Conservation (phyloP, 2,329 filamentous ascomycete species). For the Falciphora oryzae region DNA sequence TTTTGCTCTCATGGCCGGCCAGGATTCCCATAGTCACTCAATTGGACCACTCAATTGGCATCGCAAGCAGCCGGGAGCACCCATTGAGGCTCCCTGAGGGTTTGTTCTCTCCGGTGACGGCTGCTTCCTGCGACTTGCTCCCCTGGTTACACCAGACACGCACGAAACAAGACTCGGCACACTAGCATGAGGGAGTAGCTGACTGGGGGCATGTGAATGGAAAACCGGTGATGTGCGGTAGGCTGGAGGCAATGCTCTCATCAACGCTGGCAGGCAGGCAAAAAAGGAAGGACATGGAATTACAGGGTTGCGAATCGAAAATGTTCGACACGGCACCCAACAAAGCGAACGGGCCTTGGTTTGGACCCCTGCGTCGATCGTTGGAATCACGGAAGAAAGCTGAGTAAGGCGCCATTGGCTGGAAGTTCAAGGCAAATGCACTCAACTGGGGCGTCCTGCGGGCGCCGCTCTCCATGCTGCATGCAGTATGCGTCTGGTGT, state of each 20-base stretch:
- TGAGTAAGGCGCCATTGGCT: not conserved
- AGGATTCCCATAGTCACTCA: not conserved
- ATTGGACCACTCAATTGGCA: not conserved
- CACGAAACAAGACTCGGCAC: not conserved
- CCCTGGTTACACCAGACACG: too few relatives aligned
- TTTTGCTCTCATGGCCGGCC: not conserved
- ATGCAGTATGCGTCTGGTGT: not conserved
- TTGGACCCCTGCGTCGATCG: not conserved
- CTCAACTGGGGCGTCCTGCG: not conserved
- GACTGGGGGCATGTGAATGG: too few relatives aligned
- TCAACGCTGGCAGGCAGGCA: not conserved
- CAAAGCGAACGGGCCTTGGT: not conserved
- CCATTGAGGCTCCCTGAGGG: too few relatives aligned
- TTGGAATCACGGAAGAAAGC: not conserved
- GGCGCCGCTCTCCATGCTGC: not conserved
- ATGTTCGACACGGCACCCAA: not conserved
- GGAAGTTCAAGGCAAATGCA: not conserved
- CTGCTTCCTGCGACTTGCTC: not conserved
- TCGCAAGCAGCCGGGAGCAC: too few relatives aligned
- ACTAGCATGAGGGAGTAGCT: not conserved
- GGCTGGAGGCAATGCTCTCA: too few relatives aligned
- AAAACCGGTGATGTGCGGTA: too few relatives aligned
- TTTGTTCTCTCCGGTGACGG: not conserved
- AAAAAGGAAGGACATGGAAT: not conserved
- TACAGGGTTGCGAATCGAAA: too few relatives aligned